Conservation (phyloP, 306 rosid genomes). For the Pyrus pyrifolia region DNA sequence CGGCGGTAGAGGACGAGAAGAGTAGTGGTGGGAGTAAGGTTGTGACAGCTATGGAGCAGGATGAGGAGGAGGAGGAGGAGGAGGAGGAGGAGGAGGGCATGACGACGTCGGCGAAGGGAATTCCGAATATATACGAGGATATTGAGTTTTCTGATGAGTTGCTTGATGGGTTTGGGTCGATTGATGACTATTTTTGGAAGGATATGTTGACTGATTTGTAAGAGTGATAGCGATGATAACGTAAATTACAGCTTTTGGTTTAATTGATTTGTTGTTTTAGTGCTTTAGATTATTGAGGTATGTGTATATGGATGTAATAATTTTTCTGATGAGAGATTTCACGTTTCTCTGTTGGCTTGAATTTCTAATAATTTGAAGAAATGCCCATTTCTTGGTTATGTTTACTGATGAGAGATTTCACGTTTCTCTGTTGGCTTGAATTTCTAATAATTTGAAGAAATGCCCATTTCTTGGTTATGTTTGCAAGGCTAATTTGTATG, state of each 20-base stretch:
- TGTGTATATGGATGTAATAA: not conserved
- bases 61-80: conserved; percentile 8
- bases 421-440: not conserved
- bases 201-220: conserved; percentile 24
- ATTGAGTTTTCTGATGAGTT: conserved; percentile 35
- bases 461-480: not conserved
- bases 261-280: not conserved
- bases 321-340: not conserved
- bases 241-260: not conserved
- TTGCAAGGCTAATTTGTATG: not conserved
- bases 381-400: not conserved
- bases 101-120: not conserved
- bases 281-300: not conserved
- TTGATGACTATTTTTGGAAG: conserved; percentile 24
- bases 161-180: conserved; percentile 39
- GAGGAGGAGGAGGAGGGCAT: conserved; percentile 1
- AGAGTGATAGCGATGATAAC: not conserved
- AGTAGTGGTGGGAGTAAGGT: conserved; percentile 13
- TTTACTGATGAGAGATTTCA: not conserved
- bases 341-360: not conserved
- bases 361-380: not conserved
- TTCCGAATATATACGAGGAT: conserved; percentile 7
- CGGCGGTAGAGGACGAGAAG: conserved; percentile 48
- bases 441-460: not conserved
- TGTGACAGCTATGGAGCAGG: conserved; percentile 15